These are phyloP conservation scores for Cercospora zeina DNA, from an alignment of 2,329 filamentous ascomycete genomes.

Conservation along the genomic window DNA sequence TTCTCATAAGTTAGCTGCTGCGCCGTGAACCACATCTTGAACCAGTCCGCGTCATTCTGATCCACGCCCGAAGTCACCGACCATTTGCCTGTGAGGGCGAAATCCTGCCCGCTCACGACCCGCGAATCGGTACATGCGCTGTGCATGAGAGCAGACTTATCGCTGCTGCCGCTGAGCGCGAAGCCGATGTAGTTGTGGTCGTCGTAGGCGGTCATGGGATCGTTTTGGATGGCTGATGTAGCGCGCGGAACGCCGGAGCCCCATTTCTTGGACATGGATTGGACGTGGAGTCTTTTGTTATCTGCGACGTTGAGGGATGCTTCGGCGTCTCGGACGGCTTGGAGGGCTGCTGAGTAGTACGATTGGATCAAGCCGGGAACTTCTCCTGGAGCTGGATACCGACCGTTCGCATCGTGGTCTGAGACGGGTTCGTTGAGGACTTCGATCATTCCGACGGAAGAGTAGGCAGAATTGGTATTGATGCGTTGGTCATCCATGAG, in stretches of 20 bases:
- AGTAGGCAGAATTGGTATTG: slow-evolving; percentile 18
- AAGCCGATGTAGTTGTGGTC: slow-evolving; percentile 24
- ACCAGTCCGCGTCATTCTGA: slow-evolving; percentile 14
- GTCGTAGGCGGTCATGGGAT: slow-evolving; percentile 17
- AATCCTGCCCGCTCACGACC: slow-evolving; percentile 14
- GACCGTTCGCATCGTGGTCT: slow-evolving; percentile 8
- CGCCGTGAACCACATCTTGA: slow-evolving; percentile 17
- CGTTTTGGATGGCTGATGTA: slow-evolving; percentile 12
- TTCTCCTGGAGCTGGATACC: slow-evolving; percentile 15
- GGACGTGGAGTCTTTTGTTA: slow-evolving; percentile 15
- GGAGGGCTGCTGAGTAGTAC: slow-evolving; percentile 19
- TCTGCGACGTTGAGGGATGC: slow-evolving; percentile 12
- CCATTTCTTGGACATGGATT: slow-evolving; percentile 22
- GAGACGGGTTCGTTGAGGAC: slow-evolving; percentile 22
- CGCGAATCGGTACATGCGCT: slow-evolving; percentile 18
- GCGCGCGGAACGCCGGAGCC: slow-evolving; percentile 14
- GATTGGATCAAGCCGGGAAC: slow-evolving; percentile 8
- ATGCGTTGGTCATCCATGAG: slow-evolving; percentile 20
- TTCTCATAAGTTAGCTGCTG: slow-evolving; percentile 22
- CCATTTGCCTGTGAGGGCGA: slow-evolving; percentile 19
- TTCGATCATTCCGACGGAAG: slow-evolving; percentile 19
- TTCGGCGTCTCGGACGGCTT: slow-evolving; percentile 18
- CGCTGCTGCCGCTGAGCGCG: not conserved
- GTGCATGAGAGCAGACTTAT: slow-evolving; percentile 16
- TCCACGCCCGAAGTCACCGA: slow-evolving; percentile 15